phyloP scores from a whole-genome alignment of 352 stramenopile species.

The Blastocystis sp. region DNA sequence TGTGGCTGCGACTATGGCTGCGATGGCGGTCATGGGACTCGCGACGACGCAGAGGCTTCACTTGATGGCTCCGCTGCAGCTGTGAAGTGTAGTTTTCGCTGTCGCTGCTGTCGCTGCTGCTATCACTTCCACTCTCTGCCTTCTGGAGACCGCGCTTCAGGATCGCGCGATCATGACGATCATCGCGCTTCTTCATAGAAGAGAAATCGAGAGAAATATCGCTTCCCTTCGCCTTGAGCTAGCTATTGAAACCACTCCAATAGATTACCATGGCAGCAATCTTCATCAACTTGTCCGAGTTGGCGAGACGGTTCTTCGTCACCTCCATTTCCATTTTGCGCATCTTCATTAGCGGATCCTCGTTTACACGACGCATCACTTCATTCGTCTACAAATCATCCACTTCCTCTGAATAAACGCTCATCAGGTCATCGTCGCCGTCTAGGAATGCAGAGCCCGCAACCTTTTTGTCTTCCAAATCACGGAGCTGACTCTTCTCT shows the following conservation, averaged over 20 bases:
- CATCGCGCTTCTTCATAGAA: neutral
- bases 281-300: conserved; percentile 14
- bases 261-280: neutral
- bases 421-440: conserved; percentile 10
- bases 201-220: conserved; percentile 53
- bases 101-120: neutral
- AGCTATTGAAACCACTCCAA: neutral
- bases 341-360: conserved; percentile 55
- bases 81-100: conserved; percentile 26
- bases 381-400: conserved; percentile 34
- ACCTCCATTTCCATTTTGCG: conserved; percentile 44
- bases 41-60: neutral
- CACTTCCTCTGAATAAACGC: neutral
- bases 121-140: neutral
- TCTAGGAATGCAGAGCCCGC: conserved; percentile 22
- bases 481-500: conserved; percentile 42
- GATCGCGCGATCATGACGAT: neutral
- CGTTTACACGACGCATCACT: conserved; percentile 34
- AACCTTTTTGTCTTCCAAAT: conserved; percentile 52
- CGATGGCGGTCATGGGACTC: neutral
- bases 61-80: no score
- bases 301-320: conserved; percentile 31
- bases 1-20: neutral
- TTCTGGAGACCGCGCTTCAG: neutral
- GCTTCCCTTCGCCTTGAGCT: conserved; percentile 16